These are phyloP conservation scores for Davidsoniella virescens DNA, from an alignment of 2,329 filamentous ascomycete species.

Conservation along the genomic window DNA sequence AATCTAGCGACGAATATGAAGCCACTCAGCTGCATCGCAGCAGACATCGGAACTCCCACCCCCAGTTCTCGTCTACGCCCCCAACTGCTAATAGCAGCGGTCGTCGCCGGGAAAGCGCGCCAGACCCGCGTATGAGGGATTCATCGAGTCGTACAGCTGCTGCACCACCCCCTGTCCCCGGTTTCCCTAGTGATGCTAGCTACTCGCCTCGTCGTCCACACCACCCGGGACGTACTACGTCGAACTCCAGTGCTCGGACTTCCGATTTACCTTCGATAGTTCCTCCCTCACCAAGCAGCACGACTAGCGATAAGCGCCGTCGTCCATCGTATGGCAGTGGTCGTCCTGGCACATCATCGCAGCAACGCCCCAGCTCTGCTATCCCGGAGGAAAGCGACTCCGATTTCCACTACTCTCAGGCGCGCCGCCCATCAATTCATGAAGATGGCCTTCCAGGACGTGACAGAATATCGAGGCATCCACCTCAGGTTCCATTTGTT, in stretches of 20 bases:
- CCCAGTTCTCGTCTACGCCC: conserved; percentile 2
- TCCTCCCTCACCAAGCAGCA: neutral
- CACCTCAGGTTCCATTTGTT: neutral
- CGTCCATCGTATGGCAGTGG: conserved; percentile 3
- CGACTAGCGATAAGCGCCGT: conserved; percentile 4
- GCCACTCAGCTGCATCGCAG: neutral
- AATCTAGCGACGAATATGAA: conserved; percentile 2
- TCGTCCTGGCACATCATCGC: conserved; percentile 1
- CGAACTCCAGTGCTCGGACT: conserved; percentile 1
- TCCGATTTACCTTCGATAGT: neutral
- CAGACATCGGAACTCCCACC: conserved; percentile 3
- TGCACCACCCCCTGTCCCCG: neutral
- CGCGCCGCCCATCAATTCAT: neutral
- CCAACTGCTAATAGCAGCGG: neutral
- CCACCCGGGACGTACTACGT: neutral
- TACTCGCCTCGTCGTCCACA: conserved; percentile 3
- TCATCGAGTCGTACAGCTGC: neutral
- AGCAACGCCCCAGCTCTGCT: conserved; percentile 5
- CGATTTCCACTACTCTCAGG: neutral
- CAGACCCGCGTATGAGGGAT: neutral
- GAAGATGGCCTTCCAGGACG: neutral
- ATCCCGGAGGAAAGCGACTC: conserved; percentile 5
- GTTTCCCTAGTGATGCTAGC: neutral
- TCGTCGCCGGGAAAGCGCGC: conserved; percentile 2
- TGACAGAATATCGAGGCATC: neutral